Evolutionary conservation across 495 filamentous ascomycete species (phyloP), one percentile per base, ranked within the genome.

Genomic region (Penicillium silybi): DNA sequence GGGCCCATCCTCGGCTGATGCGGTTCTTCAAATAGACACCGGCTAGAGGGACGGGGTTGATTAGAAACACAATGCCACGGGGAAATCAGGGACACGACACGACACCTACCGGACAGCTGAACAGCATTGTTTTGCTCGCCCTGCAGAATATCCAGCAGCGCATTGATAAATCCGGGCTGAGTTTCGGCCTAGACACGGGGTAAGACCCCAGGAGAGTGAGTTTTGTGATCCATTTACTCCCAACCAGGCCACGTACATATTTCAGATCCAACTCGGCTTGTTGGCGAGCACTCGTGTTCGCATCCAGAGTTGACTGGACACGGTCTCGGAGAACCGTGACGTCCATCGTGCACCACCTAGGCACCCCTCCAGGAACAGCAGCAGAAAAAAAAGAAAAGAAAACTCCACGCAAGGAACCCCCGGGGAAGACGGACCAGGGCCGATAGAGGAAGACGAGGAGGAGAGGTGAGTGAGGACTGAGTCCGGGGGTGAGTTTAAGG

Each of bases 11-110:
- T 62, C 91, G 85, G 65, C 83, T 90, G 65, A 96, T 87, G 62
- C 92, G 86, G 69, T 97, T 96, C 77, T 98, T 98, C 64, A 98
- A 80, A 71, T 97, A 98, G 52, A 98, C 87, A 64, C 91, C 95
- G 58, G 92, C 93, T 98, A 54, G 47, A 50, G 53, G 52, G 44
- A 47, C 43, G 51, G 50, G 43, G 62, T 44, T 45, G 41, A 44
- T 48, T 47, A 62, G 43, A 19, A 27, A 44, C 40, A 50, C 26
- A 44, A 7, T 32, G 41, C 34, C 18, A 19, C 47, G 20, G 4
- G 16, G 23, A 16, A 53, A 37, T 44, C 32, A 42, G 49, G 47
- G 46, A 34, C 37, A 32, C 45, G 41, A 22, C 39, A 46, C 42
- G 41, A 56, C 46, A 64, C 68, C 15, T 86, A 98, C 93, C 85